Conservation (phyloP, 148 eudicot species). For the Cornus controversa region DNA sequence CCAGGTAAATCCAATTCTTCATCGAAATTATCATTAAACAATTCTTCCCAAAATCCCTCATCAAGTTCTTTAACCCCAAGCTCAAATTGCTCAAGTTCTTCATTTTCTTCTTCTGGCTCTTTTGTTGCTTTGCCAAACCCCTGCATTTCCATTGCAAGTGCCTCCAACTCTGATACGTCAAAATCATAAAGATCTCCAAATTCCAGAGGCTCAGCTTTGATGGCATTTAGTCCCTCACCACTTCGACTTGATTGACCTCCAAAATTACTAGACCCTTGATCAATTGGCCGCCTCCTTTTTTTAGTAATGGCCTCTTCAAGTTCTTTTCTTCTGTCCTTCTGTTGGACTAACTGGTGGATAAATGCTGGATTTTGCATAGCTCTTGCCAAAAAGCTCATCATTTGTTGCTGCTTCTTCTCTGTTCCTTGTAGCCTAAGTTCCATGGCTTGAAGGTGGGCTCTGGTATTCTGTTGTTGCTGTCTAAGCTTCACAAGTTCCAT, state of each 20-base stretch:
- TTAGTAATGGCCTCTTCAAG: constrained; percentile 57
- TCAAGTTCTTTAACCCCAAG: constrained; percentile 46
- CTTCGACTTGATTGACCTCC: not conserved
- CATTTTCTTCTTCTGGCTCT: constrained; percentile 40
- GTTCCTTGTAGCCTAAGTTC: constrained; percentile 70
- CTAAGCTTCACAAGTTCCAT: constrained; percentile 77
- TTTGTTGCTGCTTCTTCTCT: constrained; percentile 76
- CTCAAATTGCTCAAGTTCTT: not conserved
- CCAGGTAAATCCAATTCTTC: constrained; percentile 21
- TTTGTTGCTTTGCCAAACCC: constrained; percentile 57
- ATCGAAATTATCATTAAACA: constrained; percentile 53
- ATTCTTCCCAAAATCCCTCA: constrained; percentile 89
- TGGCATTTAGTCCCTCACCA: not conserved
- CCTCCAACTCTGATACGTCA: constrained; percentile 77
- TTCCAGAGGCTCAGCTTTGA: constrained; percentile 61
- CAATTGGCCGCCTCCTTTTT: constrained; percentile 65
- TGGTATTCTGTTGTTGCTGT: constrained; percentile 68
- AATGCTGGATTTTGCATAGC: constrained; percentile 87
- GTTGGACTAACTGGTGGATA: constrained; percentile 54
- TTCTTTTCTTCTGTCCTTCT: constrained; percentile 55
- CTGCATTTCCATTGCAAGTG: constrained; percentile 88
- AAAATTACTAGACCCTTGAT: constrained; percentile 22
- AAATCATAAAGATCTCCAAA: constrained; percentile 23
- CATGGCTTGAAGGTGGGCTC: constrained; percentile 63
- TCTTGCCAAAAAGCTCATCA: constrained; percentile 89